Evolutionary conservation across 805 yeast genomes (phyloP).

Genomic region (Clavispora vitiphila): DNA sequence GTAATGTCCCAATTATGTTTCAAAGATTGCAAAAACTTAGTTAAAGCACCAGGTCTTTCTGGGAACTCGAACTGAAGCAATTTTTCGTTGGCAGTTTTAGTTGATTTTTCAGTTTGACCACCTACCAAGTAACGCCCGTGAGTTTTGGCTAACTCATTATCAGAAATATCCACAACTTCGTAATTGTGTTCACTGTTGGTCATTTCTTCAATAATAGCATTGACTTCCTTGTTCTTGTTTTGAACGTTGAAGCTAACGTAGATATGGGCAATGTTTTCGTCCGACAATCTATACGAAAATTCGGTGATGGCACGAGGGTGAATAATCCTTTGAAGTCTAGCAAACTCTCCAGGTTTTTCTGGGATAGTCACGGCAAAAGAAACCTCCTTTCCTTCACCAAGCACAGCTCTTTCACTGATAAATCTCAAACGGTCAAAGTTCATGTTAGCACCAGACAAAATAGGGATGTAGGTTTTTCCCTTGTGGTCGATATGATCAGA

Average conservation of each 20-base stretch:
- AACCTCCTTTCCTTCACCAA: slow-evolving; percentile 98
- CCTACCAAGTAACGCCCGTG: slow-evolving; percentile 97
- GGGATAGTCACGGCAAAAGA: slow-evolving; percentile 88
- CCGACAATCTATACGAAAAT: slow-evolving; percentile 78
- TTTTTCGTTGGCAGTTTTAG: slow-evolving; percentile 62
- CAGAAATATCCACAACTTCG: slow-evolving; percentile 76
- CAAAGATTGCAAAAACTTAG: slow-evolving; percentile 67
- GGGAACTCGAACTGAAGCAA: slow-evolving; percentile 89
- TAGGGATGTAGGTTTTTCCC: slow-evolving; percentile 69
- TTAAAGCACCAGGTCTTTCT: slow-evolving; percentile 92
- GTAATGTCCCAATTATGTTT: slow-evolving; percentile 86
- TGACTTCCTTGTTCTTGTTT: slow-evolving; percentile 69
- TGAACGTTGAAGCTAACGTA: slow-evolving; percentile 84
- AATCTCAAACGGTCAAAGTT: slow-evolving; percentile 94
- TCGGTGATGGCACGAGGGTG: slow-evolving; percentile 92
- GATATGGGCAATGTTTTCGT: slow-evolving; percentile 58
- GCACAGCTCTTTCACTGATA: slow-evolving; percentile 93
- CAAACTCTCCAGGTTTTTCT: slow-evolving; percentile 88
- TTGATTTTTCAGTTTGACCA: slow-evolving; percentile 57
- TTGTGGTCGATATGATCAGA: slow-evolving; percentile 65
- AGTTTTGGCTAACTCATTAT: slow-evolving; percentile 90
- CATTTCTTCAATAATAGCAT: slow-evolving; percentile 56
- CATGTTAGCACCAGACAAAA: slow-evolving; percentile 96
- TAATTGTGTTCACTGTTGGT: slow-evolving; percentile 56
- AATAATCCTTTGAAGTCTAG: slow-evolving; percentile 66